phyloP scores from a whole-genome alignment of 441 rosid genomes.

The Pelargonium myrrhifolium region DNA sequence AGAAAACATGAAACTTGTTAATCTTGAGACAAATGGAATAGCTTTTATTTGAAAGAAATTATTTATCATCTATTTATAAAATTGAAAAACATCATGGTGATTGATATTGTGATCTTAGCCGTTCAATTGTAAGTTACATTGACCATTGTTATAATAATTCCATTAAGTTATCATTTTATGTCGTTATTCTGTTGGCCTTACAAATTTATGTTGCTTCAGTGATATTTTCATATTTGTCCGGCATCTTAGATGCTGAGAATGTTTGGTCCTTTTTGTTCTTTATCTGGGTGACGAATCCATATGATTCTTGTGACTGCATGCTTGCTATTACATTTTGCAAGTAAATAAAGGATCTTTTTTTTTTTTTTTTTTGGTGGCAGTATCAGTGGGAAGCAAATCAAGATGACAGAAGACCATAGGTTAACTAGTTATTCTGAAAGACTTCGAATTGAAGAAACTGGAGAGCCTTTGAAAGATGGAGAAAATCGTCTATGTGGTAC shows the following conservation, averaged over 20 bases:
- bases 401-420: slow-evolving; percentile 93
- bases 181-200: too few species aligned
- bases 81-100: background rate
- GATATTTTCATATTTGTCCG: too few species aligned
- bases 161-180: background rate
- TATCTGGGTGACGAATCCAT: background rate
- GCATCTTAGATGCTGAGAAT: too few species aligned
- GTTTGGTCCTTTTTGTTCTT: too few species aligned
- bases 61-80: background rate
- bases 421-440: slow-evolving; percentile 63
- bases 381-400: slow-evolving; percentile 58
- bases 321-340: slow-evolving; percentile 13
- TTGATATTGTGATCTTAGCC: background rate
- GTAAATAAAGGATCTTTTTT: slow-evolving; percentile 22
- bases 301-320: too few species aligned
- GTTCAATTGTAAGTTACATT: background rate
- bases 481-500: slow-evolving; percentile 77
- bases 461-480: slow-evolving; percentile 74
- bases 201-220: too few species aligned
- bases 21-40: too few species aligned
- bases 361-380: too few species aligned
- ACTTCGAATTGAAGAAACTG: slow-evolving; percentile 53
- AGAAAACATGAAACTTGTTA: too few species aligned
- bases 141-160: background rate
- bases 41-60: too few species aligned